These are phyloP conservation scores for Novymonas esmeraldas DNA, from an alignment of 208 protist species.

Conservation along the genomic window DNA sequence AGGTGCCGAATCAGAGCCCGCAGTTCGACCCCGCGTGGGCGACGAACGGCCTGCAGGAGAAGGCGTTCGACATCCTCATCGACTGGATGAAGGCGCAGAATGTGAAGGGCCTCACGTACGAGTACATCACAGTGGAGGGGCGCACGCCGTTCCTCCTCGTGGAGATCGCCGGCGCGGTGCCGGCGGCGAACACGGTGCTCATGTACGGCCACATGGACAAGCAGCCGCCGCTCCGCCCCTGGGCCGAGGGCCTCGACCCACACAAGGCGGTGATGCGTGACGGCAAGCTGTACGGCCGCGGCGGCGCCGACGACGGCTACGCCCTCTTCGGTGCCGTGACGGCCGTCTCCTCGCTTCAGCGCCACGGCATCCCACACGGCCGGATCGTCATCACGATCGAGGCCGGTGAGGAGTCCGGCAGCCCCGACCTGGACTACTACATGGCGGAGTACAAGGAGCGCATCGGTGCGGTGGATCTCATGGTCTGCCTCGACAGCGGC, in stretches of 20 bases:
- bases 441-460: no score
- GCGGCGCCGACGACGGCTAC: slow-evolving; percentile 93
- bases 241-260: slow-evolving; percentile 89
- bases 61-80: no score
- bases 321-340: slow-evolving; percentile 77
- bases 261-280: slow-evolving; percentile 85
- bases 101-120: no score
- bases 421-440: slow-evolving; percentile 84
- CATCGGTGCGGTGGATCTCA: no score
- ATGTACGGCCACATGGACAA: slow-evolving; percentile 98
- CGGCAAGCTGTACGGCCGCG: slow-evolving; percentile 92
- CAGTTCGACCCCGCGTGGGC: no score
- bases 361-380: slow-evolving; percentile 82
- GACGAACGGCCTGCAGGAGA: no score
- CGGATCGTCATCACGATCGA: slow-evolving; percentile 90
- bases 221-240: slow-evolving; percentile 94
- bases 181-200: slow-evolving; percentile 76
- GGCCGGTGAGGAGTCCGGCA: slow-evolving; percentile 92
- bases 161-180: slow-evolving; percentile 65
- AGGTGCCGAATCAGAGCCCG: no score
- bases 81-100: no score
- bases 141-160: slow-evolving; percentile 90
- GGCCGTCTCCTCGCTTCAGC: slow-evolving; percentile 76
- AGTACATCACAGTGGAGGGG: no score
- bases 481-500: no score